Conservation (phyloP, 2,329 filamentous ascomycete genomes). For the Rutstroemia sp. region DNA sequence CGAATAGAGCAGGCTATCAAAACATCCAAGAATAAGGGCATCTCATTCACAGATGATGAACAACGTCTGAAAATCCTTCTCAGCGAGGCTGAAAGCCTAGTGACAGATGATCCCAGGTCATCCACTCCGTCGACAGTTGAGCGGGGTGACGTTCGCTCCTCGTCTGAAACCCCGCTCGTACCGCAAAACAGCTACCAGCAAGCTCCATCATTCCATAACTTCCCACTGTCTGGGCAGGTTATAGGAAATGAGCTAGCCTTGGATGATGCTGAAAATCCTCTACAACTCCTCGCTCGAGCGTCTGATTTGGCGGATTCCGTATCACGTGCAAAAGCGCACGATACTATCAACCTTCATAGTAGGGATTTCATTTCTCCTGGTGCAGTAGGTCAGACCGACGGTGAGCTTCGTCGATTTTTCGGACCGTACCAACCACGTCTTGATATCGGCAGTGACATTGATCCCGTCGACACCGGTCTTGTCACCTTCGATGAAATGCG, state of each 20-base stretch:
- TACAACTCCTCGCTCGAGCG: constrained; percentile 65
- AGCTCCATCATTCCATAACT: not conserved
- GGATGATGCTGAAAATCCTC: constrained; percentile 68
- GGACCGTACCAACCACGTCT: constrained; percentile 54
- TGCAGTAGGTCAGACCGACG: constrained; percentile 19
- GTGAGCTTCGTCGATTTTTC: constrained; percentile 58
- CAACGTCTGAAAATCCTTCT: constrained; percentile 44
- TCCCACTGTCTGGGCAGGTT: not conserved
- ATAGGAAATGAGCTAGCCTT: constrained; percentile 48
- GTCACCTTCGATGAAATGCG: constrained; percentile 58
- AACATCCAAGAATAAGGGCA: constrained; percentile 37
- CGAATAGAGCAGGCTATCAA: constrained; percentile 65
- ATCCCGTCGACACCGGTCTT: constrained; percentile 64
- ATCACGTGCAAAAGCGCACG: constrained; percentile 3
- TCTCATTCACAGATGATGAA: constrained; percentile 34
- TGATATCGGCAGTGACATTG: constrained; percentile 56
- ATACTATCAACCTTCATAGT: not conserved
- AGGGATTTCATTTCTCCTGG: not conserved
- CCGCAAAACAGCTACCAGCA: not conserved
- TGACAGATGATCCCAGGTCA: constrained; percentile 24
- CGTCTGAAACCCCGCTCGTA: not conserved
- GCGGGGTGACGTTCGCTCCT: not conserved
- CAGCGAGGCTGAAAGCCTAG: constrained; percentile 37
- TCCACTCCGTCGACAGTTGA: not conserved
- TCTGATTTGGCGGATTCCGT: constrained; percentile 47